These are phyloP conservation scores for Phaffomyces opuntiae DNA, from an alignment of 805 yeast species.

Conservation along the genomic window DNA sequence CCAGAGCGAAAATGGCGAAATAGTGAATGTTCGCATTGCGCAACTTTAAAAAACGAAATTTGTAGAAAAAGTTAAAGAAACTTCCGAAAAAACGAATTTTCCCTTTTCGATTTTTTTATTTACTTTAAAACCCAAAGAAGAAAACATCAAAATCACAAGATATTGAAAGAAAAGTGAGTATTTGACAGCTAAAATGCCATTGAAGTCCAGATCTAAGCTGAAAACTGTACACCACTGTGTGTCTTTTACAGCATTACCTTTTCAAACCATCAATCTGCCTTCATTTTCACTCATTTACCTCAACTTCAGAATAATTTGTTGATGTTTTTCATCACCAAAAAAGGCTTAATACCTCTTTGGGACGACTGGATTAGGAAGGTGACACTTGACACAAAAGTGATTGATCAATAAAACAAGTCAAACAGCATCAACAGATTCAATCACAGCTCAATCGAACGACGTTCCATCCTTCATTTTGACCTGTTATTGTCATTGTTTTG, in stretches of 20 bases:
- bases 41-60: neutral
- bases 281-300: too few species aligned
- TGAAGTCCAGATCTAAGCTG: too few species aligned
- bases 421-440: neutral
- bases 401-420: neutral
- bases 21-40: too few species aligned
- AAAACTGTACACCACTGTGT: too few species aligned
- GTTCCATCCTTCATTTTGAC: too few species aligned
- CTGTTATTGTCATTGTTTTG: too few species aligned
- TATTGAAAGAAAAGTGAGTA: neutral
- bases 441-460: neutral
- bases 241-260: too few species aligned
- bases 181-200: neutral
- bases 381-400: conserved; percentile 4
- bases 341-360: conserved; percentile 6
- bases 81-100: conserved; percentile 6
- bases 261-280: too few species aligned
- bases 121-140: neutral
- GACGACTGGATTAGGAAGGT: conserved; percentile 6
- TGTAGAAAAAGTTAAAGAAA: conserved; percentile 1
- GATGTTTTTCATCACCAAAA: conserved; percentile 4
- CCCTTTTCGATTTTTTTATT: conserved; percentile 5
- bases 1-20: neutral
- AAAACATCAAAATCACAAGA: neutral
- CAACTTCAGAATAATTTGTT: neutral